phyloP scores from a whole-genome alignment of 768 basidiomycete genomes.

The Boletus eberwhitei region DNA sequence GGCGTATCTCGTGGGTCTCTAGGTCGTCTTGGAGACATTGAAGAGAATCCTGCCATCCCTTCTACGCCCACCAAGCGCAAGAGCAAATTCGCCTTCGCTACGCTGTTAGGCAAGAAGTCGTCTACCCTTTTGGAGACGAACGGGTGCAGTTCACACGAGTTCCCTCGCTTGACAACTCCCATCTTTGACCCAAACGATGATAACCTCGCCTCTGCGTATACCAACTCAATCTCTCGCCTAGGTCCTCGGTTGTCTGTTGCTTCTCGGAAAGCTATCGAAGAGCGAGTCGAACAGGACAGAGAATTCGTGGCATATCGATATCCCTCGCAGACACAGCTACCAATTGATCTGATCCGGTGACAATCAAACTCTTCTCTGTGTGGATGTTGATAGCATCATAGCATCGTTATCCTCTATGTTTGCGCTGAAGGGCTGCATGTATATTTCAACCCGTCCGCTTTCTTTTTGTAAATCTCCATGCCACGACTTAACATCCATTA shows the following conservation, averaged over 20 bases:
- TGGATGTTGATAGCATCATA: slow-evolving; percentile 2
- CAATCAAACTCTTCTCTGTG: not conserved
- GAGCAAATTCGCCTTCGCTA: slow-evolving; percentile 68
- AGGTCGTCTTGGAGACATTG: slow-evolving; percentile 33
- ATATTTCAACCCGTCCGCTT: slow-evolving; percentile 4
- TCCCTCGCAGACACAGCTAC: slow-evolving; percentile 68
- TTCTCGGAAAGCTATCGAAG: slow-evolving; percentile 70
- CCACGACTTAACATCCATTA: slow-evolving; percentile 14
- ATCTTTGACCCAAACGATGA: slow-evolving; percentile 51
- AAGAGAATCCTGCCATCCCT: slow-evolving; percentile 27
- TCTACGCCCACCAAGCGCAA: slow-evolving; percentile 55
- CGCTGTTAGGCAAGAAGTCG: slow-evolving; percentile 60
- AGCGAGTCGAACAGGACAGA: slow-evolving; percentile 78
- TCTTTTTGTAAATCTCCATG: slow-evolving; percentile 21
- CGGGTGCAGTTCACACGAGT: slow-evolving; percentile 41
- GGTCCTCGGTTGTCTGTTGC: slow-evolving; percentile 58
- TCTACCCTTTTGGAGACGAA: slow-evolving; percentile 28
- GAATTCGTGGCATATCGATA: slow-evolving; percentile 88
- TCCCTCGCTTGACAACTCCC: slow-evolving; percentile 46
- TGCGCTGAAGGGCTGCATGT: slow-evolving; percentile 4
- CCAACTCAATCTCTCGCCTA: slow-evolving; percentile 47
- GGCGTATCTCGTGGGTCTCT: slow-evolving; percentile 64
- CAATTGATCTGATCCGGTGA: slow-evolving; percentile 57
- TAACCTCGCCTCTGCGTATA: slow-evolving; percentile 41
- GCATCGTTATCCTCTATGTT: slow-evolving; percentile 4